Percentiles rank a stretch among this genome's conserved stretches.
Conservation (phyloP, 2,329 filamentous ascomycete species). For the Ciborinia camelliae region DNA sequence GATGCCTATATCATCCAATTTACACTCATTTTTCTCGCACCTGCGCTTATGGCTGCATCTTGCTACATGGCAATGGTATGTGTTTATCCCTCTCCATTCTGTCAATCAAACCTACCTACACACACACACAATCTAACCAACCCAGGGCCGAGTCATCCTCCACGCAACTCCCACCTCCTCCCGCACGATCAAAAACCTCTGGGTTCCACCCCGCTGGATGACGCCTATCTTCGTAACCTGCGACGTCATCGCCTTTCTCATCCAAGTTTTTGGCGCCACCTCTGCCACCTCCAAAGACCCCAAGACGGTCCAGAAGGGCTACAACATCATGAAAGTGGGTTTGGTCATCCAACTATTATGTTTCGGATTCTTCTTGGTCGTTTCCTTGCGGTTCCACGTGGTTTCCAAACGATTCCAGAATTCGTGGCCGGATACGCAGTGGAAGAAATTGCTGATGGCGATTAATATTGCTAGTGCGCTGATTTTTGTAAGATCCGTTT, state of each 20-base stretch:
- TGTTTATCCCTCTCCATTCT: background rate
- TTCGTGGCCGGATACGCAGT: slow-evolving; percentile 38
- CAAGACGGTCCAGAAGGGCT: slow-evolving; percentile 41
- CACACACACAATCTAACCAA: background rate
- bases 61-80: slow-evolving; percentile 46
- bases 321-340: slow-evolving; percentile 43
- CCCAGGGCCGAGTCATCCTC: slow-evolving; percentile 43
- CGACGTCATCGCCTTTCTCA: slow-evolving; percentile 45
- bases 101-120: slow-evolving; percentile 36
- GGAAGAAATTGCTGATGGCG: slow-evolving; percentile 41
- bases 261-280: slow-evolving; percentile 45
- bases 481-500: slow-evolving; percentile 43
- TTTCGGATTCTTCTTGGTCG: slow-evolving; percentile 43
- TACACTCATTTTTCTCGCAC: slow-evolving; percentile 46
- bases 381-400: slow-evolving; percentile 42
- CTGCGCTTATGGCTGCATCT: slow-evolving; percentile 48
- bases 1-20: slow-evolving; percentile 37
- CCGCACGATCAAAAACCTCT: slow-evolving; percentile 39
- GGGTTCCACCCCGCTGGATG: slow-evolving; percentile 41
- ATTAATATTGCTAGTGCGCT: slow-evolving; percentile 45
- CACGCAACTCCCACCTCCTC: slow-evolving; percentile 38
- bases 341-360: slow-evolving; percentile 42
- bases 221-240: slow-evolving; percentile 46
- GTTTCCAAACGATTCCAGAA: slow-evolving; percentile 31
- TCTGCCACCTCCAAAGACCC: slow-evolving; percentile 44